phyloP scores from a whole-genome alignment of 768 basidiomycete genomes.

The Cytidiella melzeri region DNA sequence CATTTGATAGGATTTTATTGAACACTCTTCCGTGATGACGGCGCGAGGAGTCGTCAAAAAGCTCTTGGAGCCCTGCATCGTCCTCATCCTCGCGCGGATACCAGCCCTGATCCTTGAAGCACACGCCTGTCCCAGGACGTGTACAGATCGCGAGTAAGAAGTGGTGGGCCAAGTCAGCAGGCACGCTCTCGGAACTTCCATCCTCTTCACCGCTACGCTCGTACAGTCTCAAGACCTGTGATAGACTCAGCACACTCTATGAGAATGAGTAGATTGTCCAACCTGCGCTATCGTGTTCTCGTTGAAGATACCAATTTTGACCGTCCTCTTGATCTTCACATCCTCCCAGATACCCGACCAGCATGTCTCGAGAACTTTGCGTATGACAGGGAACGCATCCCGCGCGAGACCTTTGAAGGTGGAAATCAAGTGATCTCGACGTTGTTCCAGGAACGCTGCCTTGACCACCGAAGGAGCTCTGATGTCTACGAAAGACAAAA shows the following conservation, averaged over 20 bases:
- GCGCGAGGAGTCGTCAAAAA: constrained; percentile 32
- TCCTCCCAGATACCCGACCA: constrained; percentile 80
- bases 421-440: constrained; percentile 53
- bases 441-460: constrained; percentile 62
- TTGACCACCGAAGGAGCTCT: constrained; percentile 48
- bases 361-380: constrained; percentile 62
- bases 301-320: constrained; percentile 68
- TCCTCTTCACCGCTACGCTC: constrained; percentile 48
- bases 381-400: constrained; percentile 56
- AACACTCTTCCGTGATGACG: constrained; percentile 48
- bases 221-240: constrained; percentile 70
- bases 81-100: constrained; percentile 64
- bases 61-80: constrained; percentile 27
- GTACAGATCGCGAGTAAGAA: constrained; percentile 84
- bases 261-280: constrained; percentile 13
- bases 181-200: constrained; percentile 45
- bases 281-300: constrained; percentile 63
- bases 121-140: constrained; percentile 75
- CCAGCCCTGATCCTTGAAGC: constrained; percentile 89
- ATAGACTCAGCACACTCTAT: neutral
- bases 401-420: constrained; percentile 70
- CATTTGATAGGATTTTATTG: constrained; percentile 77
- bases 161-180: constrained; percentile 79
- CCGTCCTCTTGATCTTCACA: constrained; percentile 59
- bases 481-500: constrained; percentile 63